phyloP scores from a whole-genome alignment of 2,329 filamentous ascomycete species.

The Fusarium buxicola region DNA sequence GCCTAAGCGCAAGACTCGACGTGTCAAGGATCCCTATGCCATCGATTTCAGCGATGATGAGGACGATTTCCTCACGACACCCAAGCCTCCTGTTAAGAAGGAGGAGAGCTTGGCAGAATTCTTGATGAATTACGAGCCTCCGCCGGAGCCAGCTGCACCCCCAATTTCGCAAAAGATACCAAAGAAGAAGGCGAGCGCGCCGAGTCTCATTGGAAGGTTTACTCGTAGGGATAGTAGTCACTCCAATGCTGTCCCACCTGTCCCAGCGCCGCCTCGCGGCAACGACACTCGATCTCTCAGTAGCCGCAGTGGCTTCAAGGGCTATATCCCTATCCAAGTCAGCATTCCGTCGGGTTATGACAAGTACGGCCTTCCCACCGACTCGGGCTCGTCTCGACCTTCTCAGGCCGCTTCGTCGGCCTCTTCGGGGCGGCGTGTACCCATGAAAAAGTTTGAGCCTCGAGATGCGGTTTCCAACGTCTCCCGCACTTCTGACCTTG shows the following conservation, averaged over 20 bases:
- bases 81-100: conserved; percentile 56
- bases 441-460: conserved; percentile 69
- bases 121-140: conserved; percentile 75
- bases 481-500: conserved; percentile 75
- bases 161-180: conserved; percentile 54
- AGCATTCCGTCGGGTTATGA: conserved; percentile 60
- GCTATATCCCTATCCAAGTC: conserved; percentile 66
- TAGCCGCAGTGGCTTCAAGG: conserved; percentile 54
- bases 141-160: conserved; percentile 59
- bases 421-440: conserved; percentile 57
- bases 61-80: conserved; percentile 57
- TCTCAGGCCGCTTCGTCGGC: conserved; percentile 38
- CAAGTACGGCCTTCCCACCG: conserved; percentile 51
- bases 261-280: conserved; percentile 41
- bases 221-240: conserved; percentile 53
- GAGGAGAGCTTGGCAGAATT: conserved; percentile 82
- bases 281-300: conserved; percentile 51
- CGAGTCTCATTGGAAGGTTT: conserved; percentile 72
- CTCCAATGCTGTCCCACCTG: conserved; percentile 38
- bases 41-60: conserved; percentile 82
- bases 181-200: conserved; percentile 73
- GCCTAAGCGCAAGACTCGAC: conserved; percentile 79
- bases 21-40: conserved; percentile 91
- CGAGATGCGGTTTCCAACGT: conserved; percentile 61
- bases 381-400: conserved; percentile 36